These are phyloP conservation scores for Sphagnum magellanicum DNA, from an alignment of 228 moss, liverwort and hornwort genomes.

Conservation along the genomic window DNA sequence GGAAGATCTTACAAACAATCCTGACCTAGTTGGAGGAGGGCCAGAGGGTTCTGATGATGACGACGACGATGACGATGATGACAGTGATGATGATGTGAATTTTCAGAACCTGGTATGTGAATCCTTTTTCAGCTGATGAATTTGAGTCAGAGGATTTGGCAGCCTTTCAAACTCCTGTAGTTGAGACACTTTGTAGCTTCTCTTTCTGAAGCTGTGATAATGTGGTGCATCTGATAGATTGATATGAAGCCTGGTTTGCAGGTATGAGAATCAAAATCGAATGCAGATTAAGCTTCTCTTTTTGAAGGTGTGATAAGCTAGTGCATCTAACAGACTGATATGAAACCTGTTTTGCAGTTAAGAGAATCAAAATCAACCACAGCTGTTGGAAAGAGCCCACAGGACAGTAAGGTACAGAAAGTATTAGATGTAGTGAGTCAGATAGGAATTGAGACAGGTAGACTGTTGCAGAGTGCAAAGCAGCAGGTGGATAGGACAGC, in stretches of 20 bases:
- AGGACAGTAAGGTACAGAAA: conserved; percentile 18
- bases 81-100: conserved; percentile 25
- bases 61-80: conserved; percentile 44
- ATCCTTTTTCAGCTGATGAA: neutral
- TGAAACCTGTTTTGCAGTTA: conserved; percentile 5
- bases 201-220: neutral
- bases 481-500: conserved; percentile 19
- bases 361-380: conserved; percentile 13
- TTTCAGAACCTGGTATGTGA: conserved; percentile 17
- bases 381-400: neutral
- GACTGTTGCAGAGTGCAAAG: conserved; percentile 17
- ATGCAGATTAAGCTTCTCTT: neutral
- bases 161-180: neutral
- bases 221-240: neutral
- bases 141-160: neutral
- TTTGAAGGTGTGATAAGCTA: neutral
- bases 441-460: conserved; percentile 19
- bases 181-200: neutral
- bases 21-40: conserved; percentile 27
- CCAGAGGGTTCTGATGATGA: conserved; percentile 37
- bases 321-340: neutral
- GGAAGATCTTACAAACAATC: conserved; percentile 55
- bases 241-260: neutral
- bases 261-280: neutral
- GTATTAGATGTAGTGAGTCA: conserved; percentile 26